phyloP scores from a whole-genome alignment of 257 asterid species.

The Ilex aquifolium region DNA sequence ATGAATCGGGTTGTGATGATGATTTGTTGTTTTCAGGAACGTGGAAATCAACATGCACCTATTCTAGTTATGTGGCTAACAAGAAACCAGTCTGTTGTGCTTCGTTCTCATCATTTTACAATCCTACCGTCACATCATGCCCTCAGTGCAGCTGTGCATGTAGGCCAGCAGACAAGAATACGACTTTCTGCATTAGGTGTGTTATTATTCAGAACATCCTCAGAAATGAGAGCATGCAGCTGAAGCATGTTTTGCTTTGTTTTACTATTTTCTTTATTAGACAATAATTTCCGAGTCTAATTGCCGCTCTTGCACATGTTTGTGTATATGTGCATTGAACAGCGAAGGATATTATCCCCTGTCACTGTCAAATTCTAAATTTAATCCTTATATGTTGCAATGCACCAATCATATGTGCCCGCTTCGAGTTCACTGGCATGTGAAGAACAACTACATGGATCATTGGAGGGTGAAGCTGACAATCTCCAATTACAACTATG shows the following conservation, averaged over 20 bases:
- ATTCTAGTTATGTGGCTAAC: constrained; percentile 48
- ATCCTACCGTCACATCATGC: constrained; percentile 45
- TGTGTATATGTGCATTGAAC: constrained; percentile 12
- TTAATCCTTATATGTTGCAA: constrained; percentile 36
- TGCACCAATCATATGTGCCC: constrained; percentile 84
- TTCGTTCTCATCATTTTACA: constrained; percentile 68
- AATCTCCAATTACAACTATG: constrained; percentile 49
- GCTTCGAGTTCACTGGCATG: constrained; percentile 66
- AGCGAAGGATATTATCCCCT: constrained; percentile 26
- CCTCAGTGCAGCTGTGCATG: constrained; percentile 77
- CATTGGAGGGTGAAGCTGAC: constrained; percentile 73
- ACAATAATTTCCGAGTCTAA: not conserved
- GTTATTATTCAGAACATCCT: constrained; percentile 1
- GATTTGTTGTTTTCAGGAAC: constrained; percentile 32
- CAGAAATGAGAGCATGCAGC: not conserved
- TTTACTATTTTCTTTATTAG: too few species aligned
- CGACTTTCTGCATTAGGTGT: constrained; percentile 57
- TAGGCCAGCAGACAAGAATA: constrained; percentile 22
- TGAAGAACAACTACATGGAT: constrained; percentile 37
- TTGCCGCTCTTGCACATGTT: not conserved
- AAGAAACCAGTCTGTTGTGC: constrained; percentile 54
- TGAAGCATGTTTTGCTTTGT: not conserved
- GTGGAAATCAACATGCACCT: constrained; percentile 64
- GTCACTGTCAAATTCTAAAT: constrained; percentile 7
- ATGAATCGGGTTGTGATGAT: not conserved